These are phyloP conservation scores for Pythium dissimile DNA, from an alignment of 352 stramenopile genomes.

Conservation along the genomic window DNA sequence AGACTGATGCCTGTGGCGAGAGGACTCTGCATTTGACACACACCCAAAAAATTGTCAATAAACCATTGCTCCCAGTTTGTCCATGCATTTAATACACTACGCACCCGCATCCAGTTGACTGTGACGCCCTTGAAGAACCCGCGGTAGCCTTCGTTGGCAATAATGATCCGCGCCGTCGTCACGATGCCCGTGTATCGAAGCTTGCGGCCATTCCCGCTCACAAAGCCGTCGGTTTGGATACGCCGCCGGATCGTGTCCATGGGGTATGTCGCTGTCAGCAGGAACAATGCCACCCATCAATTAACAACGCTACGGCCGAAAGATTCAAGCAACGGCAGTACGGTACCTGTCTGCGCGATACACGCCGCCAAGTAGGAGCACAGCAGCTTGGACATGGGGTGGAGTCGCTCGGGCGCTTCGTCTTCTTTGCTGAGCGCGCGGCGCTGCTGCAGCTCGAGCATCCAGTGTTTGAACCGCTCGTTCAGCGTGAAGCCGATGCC, in stretches of 20 bases:
- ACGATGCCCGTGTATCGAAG: slow-evolving; percentile 67
- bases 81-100: too few relatives aligned
- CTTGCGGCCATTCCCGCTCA: slow-evolving; percentile 33
- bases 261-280: slow-evolving; percentile 63
- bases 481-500: slow-evolving; percentile 85
- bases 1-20: slow-evolving; percentile 84
- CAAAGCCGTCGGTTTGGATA: slow-evolving; percentile 82
- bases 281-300: not conserved
- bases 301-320: not conserved
- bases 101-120: slow-evolving; percentile 83
- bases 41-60: not conserved
- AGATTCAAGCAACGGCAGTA: not conserved
- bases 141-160: slow-evolving; percentile 71
- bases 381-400: slow-evolving; percentile 77
- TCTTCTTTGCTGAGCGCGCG: slow-evolving; percentile 18
- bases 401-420: slow-evolving; percentile 35
- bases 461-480: slow-evolving; percentile 76
- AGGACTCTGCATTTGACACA: slow-evolving; percentile 46
- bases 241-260: slow-evolving; percentile 83
- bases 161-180: slow-evolving; percentile 65
- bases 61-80: too few relatives aligned
- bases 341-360: slow-evolving; percentile 81
- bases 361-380: slow-evolving; percentile 83
- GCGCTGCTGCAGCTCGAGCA: slow-evolving; percentile 22
- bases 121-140: slow-evolving; percentile 86